Conservation (phyloP, 805 yeast species). For the Candida tibetensis region DNA sequence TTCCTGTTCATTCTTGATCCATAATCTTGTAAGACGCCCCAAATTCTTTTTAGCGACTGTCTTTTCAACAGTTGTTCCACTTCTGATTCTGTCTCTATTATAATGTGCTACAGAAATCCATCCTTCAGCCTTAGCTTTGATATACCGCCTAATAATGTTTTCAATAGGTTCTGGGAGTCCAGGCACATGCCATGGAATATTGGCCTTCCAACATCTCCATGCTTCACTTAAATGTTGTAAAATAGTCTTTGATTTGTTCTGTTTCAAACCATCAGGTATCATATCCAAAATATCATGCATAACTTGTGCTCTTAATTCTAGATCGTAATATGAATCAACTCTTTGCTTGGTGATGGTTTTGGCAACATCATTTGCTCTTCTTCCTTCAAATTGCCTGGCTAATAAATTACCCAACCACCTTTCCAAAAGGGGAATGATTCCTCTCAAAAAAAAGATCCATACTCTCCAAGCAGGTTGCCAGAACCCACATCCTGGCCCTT, state of each 20-base stretch:
- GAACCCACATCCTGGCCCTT: constrained; percentile 98
- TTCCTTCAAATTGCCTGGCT: constrained; percentile 93
- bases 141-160: constrained; percentile 80
- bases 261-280: constrained; percentile 94
- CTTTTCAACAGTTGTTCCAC: constrained; percentile 92
- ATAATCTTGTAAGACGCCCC: constrained; percentile 85
- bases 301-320: constrained; percentile 90
- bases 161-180: constrained; percentile 92
- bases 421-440: constrained; percentile 86
- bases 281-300: constrained; percentile 94
- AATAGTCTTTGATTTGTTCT: constrained; percentile 80
- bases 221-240: constrained; percentile 95
- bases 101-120: constrained; percentile 94
- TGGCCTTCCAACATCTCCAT: constrained; percentile 99
- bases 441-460: constrained; percentile 90
- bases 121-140: constrained; percentile 94
- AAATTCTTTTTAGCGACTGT: constrained; percentile 90
- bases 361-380: constrained; percentile 86
- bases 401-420: constrained; percentile 92
- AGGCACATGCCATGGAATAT: constrained; percentile 96
- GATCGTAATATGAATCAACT: constrained; percentile 89
- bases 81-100: constrained; percentile 81
- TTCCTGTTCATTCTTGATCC: constrained; percentile 91
- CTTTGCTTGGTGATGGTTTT: constrained; percentile 95
- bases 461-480: constrained; percentile 99